Evolutionary conservation across 2,329 filamentous ascomycete genomes (phyloP).

Genomic region (Cyanodermella asteris): DNA sequence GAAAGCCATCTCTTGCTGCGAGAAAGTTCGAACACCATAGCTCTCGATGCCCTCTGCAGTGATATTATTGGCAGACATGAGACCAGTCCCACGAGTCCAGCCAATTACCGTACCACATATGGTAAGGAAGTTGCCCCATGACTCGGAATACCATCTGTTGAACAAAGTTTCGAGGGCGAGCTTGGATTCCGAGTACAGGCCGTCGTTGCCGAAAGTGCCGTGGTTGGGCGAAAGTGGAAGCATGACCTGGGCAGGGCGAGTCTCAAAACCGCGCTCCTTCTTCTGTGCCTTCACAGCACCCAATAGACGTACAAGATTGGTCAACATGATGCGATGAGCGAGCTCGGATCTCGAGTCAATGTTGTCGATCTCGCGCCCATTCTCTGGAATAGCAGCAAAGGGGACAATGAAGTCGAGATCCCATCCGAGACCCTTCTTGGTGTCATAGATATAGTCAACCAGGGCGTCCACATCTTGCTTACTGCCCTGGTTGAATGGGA

Average conservation of each 20-base stretch:
- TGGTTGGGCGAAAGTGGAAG: constrained; percentile 93
- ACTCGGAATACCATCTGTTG: constrained; percentile 95
- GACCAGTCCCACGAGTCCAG: constrained; percentile 93
- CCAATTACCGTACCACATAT: constrained; percentile 97
- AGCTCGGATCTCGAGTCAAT: constrained; percentile 97
- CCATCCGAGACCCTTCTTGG: constrained; percentile 96
- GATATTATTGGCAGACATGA: constrained; percentile 96
- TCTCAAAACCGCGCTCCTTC: constrained; percentile 69
- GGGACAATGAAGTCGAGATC: constrained; percentile 91
- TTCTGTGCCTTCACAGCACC: constrained; percentile 85
- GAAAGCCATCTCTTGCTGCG: constrained; percentile 98
- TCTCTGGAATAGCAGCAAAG: constrained; percentile 93
- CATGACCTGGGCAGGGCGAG: constrained; percentile 87
- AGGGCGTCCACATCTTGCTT: constrained; percentile 93
- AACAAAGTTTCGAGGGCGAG: constrained; percentile 91
- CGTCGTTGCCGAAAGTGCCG: constrained; percentile 93
- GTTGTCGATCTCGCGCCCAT: constrained; percentile 86
- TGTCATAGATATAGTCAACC: constrained; percentile 87
- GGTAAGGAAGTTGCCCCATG: constrained; percentile 91
- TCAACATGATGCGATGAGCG: constrained; percentile 96
- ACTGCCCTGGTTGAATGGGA: constrained; percentile 97
- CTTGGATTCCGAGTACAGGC: constrained; percentile 96
- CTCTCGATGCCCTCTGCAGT: constrained; percentile 93
- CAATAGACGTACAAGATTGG: constrained; percentile 79
- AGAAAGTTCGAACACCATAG: constrained; percentile 93